These are phyloP conservation scores for Microcyclospora pomicola DNA, from an alignment of 2,329 filamentous ascomycete genomes.

Conservation along the genomic window DNA sequence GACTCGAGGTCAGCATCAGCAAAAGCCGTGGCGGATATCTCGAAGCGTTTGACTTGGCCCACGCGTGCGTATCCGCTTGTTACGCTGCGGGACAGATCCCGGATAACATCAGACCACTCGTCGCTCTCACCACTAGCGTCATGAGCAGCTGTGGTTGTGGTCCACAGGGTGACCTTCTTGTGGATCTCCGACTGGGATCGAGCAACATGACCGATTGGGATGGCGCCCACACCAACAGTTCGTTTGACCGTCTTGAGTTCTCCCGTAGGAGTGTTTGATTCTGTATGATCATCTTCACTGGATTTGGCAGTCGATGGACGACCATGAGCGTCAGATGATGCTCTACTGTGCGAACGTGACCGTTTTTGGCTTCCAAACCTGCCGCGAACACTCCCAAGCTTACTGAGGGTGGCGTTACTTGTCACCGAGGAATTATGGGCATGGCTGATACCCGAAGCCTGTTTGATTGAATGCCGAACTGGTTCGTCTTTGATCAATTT, in stretches of 20 bases:
- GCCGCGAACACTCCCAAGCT: conserved; percentile 21
- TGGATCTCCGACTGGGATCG: conserved; percentile 14
- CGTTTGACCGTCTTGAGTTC: conserved; percentile 46
- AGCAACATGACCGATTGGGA: conserved; percentile 49
- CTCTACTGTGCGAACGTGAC: conserved; percentile 10
- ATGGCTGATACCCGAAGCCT: conserved; percentile 1
- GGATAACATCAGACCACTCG: conserved; percentile 61
- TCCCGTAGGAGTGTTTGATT: conserved; percentile 5
- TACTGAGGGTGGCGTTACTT: conserved; percentile 8
- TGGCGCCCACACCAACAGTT: conserved; percentile 60
- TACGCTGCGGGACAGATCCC: conserved; percentile 57
- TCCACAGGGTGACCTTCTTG: conserved; percentile 54
- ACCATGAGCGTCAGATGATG: conserved; percentile 5
- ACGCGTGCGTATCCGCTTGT: conserved; percentile 49
- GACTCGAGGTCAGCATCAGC: conserved; percentile 61
- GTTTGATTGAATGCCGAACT: conserved; percentile 8
- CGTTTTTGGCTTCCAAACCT: conserved; percentile 54
- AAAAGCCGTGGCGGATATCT: conserved; percentile 68
- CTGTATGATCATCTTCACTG: conserved; percentile 5
- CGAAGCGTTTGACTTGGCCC: conserved; percentile 53
- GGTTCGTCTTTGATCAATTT: conserved; percentile 54
- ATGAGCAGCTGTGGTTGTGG: conserved; percentile 39
- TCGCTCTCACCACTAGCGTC: conserved; percentile 47
- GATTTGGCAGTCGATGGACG: conserved; percentile 17
- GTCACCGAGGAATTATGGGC: neutral